Conservation (phyloP, 306 rosid species). For the Comarum palustre region DNA sequence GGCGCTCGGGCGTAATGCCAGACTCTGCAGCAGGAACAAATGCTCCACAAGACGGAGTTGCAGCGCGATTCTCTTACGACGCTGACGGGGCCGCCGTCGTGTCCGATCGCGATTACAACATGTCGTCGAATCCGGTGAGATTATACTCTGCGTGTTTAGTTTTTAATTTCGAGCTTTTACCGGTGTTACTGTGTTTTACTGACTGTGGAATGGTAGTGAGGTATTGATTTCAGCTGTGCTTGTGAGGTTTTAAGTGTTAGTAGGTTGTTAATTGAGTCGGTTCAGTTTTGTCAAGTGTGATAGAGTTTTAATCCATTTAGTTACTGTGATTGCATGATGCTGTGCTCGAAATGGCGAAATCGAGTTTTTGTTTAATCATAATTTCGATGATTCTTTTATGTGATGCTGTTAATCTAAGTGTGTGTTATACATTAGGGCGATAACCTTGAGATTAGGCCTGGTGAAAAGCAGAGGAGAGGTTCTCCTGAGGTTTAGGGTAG, state of each 20-base stretch:
- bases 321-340: neutral
- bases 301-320: neutral
- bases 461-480: neutral
- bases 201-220: neutral
- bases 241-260: slow-evolving; percentile 15
- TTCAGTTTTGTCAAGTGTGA: neutral
- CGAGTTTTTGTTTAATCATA: neutral
- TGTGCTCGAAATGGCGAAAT: neutral
- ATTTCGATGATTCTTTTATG: neutral
- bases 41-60: slow-evolving; percentile 32
- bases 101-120: slow-evolving; percentile 44
- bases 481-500: neutral
- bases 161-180: neutral
- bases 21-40: slow-evolving; percentile 42
- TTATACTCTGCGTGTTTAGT: neutral
- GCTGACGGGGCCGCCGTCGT: slow-evolving; percentile 32
- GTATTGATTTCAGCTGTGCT: slow-evolving; percentile 3
- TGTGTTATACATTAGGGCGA: neutral
- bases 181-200: neutral
- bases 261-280: slow-evolving; percentile 7
- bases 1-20: slow-evolving; percentile 22
- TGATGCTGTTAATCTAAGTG: neutral
- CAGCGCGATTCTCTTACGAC: slow-evolving; percentile 48
- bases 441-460: neutral
- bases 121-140: slow-evolving; percentile 40